These are phyloP conservation scores for Aspergillus steynii DNA, from an alignment of 495 filamentous ascomycete species.

Conservation along the genomic window DNA sequence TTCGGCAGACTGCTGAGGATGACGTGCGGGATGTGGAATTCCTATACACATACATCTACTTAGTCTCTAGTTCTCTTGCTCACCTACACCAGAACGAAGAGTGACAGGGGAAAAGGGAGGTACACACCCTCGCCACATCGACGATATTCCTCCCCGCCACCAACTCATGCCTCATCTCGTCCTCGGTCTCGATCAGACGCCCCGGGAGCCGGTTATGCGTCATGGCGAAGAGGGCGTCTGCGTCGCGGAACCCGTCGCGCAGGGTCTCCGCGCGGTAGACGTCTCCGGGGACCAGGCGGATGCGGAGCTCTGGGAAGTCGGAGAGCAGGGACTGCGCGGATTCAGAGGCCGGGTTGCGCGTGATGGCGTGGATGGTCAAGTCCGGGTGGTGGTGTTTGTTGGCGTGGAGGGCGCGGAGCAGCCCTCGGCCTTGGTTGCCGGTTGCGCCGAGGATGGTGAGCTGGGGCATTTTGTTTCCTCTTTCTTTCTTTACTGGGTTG, in stretches of 20 bases:
- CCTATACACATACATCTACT: background rate
- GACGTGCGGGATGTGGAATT: conserved; percentile 33
- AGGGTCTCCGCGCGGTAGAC: conserved; percentile 27
- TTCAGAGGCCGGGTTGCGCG: conserved; percentile 36
- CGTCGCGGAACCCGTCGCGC: conserved; percentile 25
- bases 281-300: conserved; percentile 18
- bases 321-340: background rate
- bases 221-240: conserved; percentile 37
- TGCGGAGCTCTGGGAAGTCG: conserved; percentile 8
- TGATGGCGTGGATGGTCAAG: conserved; percentile 44
- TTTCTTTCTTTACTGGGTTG: background rate
- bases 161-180: conserved; percentile 35
- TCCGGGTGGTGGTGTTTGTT: conserved; percentile 12
- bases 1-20: conserved; percentile 38
- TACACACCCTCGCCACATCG: conserved; percentile 24
- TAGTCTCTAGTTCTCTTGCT: too few species aligned
- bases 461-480: background rate
- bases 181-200: conserved; percentile 14
- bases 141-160: conserved; percentile 33
- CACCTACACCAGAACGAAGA: background rate
- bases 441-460: conserved; percentile 45
- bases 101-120: background rate
- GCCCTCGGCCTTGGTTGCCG: conserved; percentile 45
- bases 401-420: conserved; percentile 32
- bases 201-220: conserved; percentile 24